Evolutionary conservation across 768 basidiomycete genomes (phyloP), one percentile per base, ranked within the genome.

Genomic region (Rhizopogon vesiculosus): DNA sequence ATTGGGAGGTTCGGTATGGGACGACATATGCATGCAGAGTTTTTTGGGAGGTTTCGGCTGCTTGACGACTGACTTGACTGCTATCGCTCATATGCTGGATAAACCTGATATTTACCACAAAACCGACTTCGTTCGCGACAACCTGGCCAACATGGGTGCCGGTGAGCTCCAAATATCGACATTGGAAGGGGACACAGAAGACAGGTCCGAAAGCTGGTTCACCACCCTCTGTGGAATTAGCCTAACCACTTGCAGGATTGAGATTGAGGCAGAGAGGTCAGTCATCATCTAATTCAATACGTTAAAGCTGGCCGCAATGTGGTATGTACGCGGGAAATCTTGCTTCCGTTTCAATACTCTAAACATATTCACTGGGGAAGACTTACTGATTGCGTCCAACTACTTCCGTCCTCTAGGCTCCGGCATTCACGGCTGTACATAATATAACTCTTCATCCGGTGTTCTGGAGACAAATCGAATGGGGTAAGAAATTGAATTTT

Each of bases 101-200:
- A 74, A 78, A 51, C 74, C 81, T 0, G 81, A 85, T 57, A 72
- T 79, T 54, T 84, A 81, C 61, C 83, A 80, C 29, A 87, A 88
- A 66, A 3, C 84, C 2, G 77, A 81, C 55, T 82, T 82, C 57
- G 72, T 84, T 15, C 67, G 76, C 13, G 79, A 82, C 42, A 74
- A 67, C 54, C 71, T 83, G 19, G 78, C 79, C 0, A 71, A 72
- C 40, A 83, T 83, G 80, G 75, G 73, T 28, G 77, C 74, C 0
- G 80, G 83, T 1, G 65, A 69, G 29, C 75, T 82, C 12, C 77
- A 81, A 6, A 60, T 83, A 16, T 67, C 84, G 42, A 78, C 76
- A 12, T 76, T 75, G 1, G 81, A 85, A 58, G 85, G 85, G 18
- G 78, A 80, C 1, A 72, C 62, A 73, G 71, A 42, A 74, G 78